Evolutionary conservation across 441 rosid species (phyloP).

Genomic region (Populus trichocarpa): DNA sequence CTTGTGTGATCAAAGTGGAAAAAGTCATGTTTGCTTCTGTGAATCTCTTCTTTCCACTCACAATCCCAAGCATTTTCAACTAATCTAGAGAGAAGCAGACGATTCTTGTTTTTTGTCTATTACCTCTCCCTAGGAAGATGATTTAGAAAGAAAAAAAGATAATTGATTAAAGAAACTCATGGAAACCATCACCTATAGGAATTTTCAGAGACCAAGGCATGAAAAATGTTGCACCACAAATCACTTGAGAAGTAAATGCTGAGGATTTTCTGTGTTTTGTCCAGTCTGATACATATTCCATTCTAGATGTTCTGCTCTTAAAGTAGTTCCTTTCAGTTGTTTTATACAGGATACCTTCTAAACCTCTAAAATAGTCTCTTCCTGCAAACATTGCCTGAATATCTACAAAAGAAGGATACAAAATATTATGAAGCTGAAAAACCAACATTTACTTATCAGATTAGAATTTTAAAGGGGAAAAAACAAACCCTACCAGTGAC

Average conservation of each 20-base stretch:
- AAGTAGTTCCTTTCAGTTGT: constrained; percentile 21
- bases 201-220: constrained; percentile 86
- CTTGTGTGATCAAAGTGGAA: constrained; percentile 23
- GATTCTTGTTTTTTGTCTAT: constrained; percentile 10
- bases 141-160: constrained; percentile 14
- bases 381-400: constrained; percentile 54
- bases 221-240: constrained; percentile 64
- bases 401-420: constrained; percentile 25
- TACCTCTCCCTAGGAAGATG: constrained; percentile 33
- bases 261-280: constrained; percentile 51
- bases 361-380: constrained; percentile 32
- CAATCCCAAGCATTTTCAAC: constrained; percentile 50
- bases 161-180: constrained; percentile 58
- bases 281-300: constrained; percentile 64
- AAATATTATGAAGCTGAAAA: constrained; percentile 9
- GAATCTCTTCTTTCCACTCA: constrained; percentile 50
- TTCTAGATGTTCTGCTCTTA: constrained; percentile 44
- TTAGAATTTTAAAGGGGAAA: background rate
- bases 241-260: constrained; percentile 42
- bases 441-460: background rate
- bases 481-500: constrained; percentile 40
- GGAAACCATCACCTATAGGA: constrained; percentile 82
- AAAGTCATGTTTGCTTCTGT: constrained; percentile 38
- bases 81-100: constrained; percentile 17
- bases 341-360: constrained; percentile 13